Conservation (phyloP, 176 grass and related monocot species). For the Miscanthus lutarioriparius region DNA sequence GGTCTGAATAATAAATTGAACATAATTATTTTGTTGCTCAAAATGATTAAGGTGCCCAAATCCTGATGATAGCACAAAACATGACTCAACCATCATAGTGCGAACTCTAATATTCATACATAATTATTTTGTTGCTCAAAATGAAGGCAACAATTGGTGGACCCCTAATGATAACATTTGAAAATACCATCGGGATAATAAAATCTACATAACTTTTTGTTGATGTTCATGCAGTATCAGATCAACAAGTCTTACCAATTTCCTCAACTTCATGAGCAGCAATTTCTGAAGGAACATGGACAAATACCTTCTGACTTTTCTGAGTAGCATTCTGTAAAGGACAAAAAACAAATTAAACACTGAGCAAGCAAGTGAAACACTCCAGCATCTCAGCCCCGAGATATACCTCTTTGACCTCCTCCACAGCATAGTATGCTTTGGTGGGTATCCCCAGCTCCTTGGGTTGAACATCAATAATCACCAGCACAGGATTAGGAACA, state of each 20-base stretch:
- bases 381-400: not conserved
- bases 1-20: slow-evolving; percentile 4
- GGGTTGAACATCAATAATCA: slow-evolving; percentile 98
- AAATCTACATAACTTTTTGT: not conserved
- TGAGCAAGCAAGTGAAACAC: slow-evolving; percentile 9
- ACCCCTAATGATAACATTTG: not conserved
- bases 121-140: slow-evolving; percentile 7
- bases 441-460: slow-evolving; percentile 96
- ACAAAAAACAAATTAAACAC: slow-evolving; percentile 23
- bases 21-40: too few relatives aligned
- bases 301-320: slow-evolving; percentile 98
- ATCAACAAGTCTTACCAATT: slow-evolving; percentile 60
- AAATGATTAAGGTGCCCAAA: slow-evolving; percentile 89
- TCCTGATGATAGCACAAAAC: slow-evolving; percentile 48
- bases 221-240: slow-evolving; percentile 4
- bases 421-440: slow-evolving; percentile 89
- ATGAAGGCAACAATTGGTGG: not conserved
- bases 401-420: slow-evolving; percentile 92
- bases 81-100: not conserved
- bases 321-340: slow-evolving; percentile 88
- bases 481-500: slow-evolving; percentile 88
- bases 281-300: slow-evolving; percentile 98
- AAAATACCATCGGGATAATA: not conserved
- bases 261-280: slow-evolving; percentile 97
- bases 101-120: not conserved